Percentiles rank a stretch among this genome's conserved stretches.
Evolutionary conservation across 139 green algal species (phyloP).

Genomic region (Chlorella sp.): DNA sequence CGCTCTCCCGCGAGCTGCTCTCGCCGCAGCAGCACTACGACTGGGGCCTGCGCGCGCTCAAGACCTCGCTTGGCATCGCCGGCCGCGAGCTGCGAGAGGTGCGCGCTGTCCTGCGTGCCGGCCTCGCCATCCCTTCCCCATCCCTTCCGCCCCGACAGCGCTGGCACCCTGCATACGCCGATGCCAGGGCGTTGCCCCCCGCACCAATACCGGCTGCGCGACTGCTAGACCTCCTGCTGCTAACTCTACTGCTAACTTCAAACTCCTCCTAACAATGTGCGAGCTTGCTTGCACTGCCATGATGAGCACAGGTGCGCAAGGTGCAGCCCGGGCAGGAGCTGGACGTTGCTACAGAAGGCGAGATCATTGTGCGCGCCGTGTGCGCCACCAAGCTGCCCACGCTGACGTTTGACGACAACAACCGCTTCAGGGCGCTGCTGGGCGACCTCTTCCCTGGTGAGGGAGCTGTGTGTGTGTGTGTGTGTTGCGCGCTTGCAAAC

Average conservation of each 20-base stretch:
- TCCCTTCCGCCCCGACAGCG: neutral
- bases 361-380: conserved; percentile 63
- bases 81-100: conserved; percentile 52
- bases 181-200: too few relatives aligned
- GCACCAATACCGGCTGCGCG: too few relatives aligned
- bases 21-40: conserved; percentile 77
- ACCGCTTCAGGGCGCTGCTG: conserved; percentile 36
- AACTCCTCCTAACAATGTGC: too few relatives aligned
- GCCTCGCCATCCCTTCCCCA: neutral
- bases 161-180: too few relatives aligned
- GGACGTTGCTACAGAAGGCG: conserved; percentile 30
- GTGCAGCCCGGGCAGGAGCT: neutral
- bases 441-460: conserved; percentile 43
- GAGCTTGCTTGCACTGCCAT: too few relatives aligned
- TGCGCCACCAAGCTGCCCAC: conserved; percentile 69
- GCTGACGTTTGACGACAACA: conserved; percentile 62
- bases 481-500: too few relatives aligned
- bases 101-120: neutral
- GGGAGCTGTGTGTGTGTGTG: too few relatives aligned
- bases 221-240: too few relatives aligned
- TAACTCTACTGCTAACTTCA: too few relatives aligned
- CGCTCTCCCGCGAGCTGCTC: conserved; percentile 55
- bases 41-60: conserved; percentile 65
- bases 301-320: conserved; percentile 11
- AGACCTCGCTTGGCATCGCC: conserved; percentile 50